Evolutionary conservation across 371 early-diverging fungal species (phyloP), one percentile per base, ranked within the genome.

Genomic region (Capniomyces stellatus): DNA sequence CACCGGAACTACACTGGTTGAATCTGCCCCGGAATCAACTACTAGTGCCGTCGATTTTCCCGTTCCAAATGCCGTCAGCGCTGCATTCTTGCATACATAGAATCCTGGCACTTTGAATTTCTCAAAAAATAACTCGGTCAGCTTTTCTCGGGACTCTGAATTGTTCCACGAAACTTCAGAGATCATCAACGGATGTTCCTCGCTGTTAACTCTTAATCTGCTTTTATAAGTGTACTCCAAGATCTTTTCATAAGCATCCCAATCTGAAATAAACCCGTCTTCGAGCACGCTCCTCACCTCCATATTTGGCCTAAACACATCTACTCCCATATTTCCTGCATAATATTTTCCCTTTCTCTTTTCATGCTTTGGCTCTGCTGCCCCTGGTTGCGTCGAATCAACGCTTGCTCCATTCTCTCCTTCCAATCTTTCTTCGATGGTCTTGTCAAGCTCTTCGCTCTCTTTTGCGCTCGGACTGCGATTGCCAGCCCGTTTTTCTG

Each of bases 51-150:
- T 87, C 18, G 87, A 74, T 51, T 78, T 71, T 40, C 98, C 98
- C 0, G 87, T 75, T 4, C 94, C 85, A 59, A 92, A 97, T 79
- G 94, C 87, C 43, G 94, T 73, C 63, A 97, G 79, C 19, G 89
- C 94, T 0, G 96, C 86, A 51, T 78, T 78, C 60, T 85, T 83
- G 51, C 82, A 89, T 30, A 94, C 69, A 67, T 85, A 95, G 60
- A 97, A 92, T 2, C 92, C 95, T 43, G 94, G 94, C 19, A 79
- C 75, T 23, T 79, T 65, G 60, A 83, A 92, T 68, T 82, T 85
- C 64, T 97, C 95, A 72, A 97, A 94, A 0, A 89, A 89, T 49
- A 95, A 60, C 61, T 95, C 93, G 48, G 81, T 74, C 44, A 91
- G 62, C 66, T 86, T 89, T 58, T 91, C 89, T 19, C 95, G 78